These are phyloP conservation scores for Hippophae tibetana DNA, from an alignment of 306 rosid species.

Conservation along the genomic window DNA sequence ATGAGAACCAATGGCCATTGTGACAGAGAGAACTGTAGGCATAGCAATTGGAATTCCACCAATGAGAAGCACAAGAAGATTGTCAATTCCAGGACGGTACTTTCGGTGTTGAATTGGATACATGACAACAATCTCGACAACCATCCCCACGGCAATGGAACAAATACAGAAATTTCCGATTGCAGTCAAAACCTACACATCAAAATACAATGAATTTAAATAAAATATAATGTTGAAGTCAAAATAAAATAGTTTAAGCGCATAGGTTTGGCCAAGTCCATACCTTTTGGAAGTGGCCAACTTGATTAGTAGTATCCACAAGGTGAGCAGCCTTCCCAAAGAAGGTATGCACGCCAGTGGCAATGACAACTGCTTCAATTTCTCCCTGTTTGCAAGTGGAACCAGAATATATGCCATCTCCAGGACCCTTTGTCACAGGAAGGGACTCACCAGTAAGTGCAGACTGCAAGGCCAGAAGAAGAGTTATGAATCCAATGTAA, in stretches of 20 bases:
- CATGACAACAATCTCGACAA: conserved; percentile 84
- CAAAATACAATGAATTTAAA: conserved; percentile 7
- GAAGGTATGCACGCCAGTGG: conserved; percentile 96
- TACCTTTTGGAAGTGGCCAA: conserved; percentile 97
- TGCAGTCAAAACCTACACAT: conserved; percentile 80
- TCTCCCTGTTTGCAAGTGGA: conserved; percentile 99
- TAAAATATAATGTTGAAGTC: conserved; percentile 3
- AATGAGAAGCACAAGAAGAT: conserved; percentile 91
- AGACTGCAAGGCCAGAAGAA: conserved; percentile 52
- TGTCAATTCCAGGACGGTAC: conserved; percentile 94
- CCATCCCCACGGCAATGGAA: conserved; percentile 93
- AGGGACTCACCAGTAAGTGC: too few species aligned
- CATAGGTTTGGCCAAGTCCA: conserved; percentile 6
- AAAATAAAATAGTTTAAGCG: not conserved
- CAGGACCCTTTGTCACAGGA: conserved; percentile 97
- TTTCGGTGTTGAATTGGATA: conserved; percentile 86
- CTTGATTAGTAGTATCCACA: conserved; percentile 91
- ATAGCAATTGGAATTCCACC: conserved; percentile 99
- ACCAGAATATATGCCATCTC: conserved; percentile 95
- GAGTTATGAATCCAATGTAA: conserved; percentile 3
- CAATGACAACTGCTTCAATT: conserved; percentile 93
- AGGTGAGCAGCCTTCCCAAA: conserved; percentile 99
- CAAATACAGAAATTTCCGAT: conserved; percentile 98
- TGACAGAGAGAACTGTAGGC: conserved; percentile 96
- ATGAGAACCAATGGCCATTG: conserved; percentile 98